Base-by-base conservation (phyloP, 495 filamentous ascomycete species). In the Neurospora intermedia region DNA sequence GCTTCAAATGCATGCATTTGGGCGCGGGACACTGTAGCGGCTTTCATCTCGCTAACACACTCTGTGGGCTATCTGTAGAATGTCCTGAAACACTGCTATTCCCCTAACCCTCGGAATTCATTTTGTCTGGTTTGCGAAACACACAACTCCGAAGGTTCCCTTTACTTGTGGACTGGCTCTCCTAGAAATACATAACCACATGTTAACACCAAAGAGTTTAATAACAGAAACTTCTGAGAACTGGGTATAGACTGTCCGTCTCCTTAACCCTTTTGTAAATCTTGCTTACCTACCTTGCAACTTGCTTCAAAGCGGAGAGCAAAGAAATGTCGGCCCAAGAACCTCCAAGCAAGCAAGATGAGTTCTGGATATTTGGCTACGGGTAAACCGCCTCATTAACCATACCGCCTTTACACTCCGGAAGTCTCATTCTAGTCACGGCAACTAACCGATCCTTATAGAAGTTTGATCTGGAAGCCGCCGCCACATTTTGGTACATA, bases 391-490 rank as follows among this genome's bases (percentile, higher is more conserved):
- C 20, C 27, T 42, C 35, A 73, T 27, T 18, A 20, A 4, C 23
- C 62, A 27, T 70, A 38, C 43, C 31, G 38, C 46, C 38, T 72
- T 40, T 6, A 1, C 20, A 27, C 48, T 2, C 48, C 23, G 4
- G 20, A 5, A 15, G 48, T 59, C 48, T 54, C 20, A 46, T 46
- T 41, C 45, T 43, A 73, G 41, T 40, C 77, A 73, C 54, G 69
- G 71, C 74, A 71, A 81, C 75, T 80, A 73, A 81, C 75, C 70
- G 70, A 75, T 59, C 72, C 70, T 41, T 42, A 40, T 73, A 98
- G 95, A 82, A 97, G 93, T 74, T 84, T 99, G 80, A 98, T 99
- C 73, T 99, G 95, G 95, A 99, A 99, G 80, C 95, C 96, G 35
- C 96, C 96, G 69, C 96, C 96, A 70, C 92, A 97, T 79, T 97